phyloP scores from a whole-genome alignment of 2,329 filamentous ascomycete genomes.

The Colletotrichum tropicicola region DNA sequence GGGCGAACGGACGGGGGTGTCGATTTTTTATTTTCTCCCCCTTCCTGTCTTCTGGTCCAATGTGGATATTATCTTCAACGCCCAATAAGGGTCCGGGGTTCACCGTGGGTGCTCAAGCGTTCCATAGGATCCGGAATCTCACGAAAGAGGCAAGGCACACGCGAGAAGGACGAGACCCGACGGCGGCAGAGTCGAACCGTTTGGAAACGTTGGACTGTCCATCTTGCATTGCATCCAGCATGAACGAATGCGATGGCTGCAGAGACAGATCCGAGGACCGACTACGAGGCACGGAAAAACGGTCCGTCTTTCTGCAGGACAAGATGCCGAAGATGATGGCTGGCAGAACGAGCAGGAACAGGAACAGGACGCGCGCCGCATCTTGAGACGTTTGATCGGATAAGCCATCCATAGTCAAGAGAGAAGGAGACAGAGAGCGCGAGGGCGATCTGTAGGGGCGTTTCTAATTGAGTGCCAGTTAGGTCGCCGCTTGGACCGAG shows the following conservation, averaged over 20 bases:
- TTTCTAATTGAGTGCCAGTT: slow-evolving; percentile 7
- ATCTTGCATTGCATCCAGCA: no score
- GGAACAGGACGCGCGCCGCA: neutral
- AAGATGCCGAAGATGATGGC: neutral
- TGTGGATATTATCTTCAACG: neutral
- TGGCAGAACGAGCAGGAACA: neutral
- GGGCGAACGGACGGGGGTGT: neutral
- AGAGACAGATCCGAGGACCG: neutral
- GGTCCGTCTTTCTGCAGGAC: neutral
- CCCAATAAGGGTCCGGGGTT: no score
- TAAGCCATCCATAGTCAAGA: slow-evolving; percentile 21
- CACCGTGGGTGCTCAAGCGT: no score
- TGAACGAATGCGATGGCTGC: no score
- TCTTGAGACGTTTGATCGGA: slow-evolving; percentile 28
- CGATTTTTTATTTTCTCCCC: neutral
- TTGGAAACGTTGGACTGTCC: no score
- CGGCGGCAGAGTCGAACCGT: no score
- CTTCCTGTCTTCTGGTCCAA: neutral
- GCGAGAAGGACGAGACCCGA: no score
- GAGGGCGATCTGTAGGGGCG: neutral
- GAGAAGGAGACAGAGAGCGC: neutral
- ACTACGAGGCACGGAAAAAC: neutral
- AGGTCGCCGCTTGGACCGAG: slow-evolving; percentile 12
- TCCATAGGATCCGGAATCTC: no score
- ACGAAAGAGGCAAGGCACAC: no score